phyloP scores from a whole-genome alignment of 2,329 filamentous ascomycete species.

The Trichophyton schoenleinii region DNA sequence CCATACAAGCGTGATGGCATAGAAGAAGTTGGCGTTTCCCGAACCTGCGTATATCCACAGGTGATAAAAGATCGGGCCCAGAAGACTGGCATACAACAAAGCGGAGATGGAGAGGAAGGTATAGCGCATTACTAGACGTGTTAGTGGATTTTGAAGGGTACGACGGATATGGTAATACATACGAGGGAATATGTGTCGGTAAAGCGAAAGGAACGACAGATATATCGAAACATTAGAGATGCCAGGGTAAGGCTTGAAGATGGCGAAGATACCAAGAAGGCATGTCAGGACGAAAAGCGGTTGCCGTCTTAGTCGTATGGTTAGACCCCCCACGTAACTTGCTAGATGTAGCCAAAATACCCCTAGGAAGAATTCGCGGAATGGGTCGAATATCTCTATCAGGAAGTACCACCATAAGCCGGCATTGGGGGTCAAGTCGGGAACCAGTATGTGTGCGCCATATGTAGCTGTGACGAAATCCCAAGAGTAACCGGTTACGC shows the following conservation, averaged over 20 bases:
- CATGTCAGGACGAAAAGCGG: slow-evolving; percentile 74
- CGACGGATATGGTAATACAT: slow-evolving; percentile 24
- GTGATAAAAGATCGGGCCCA: slow-evolving; percentile 92
- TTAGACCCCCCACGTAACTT: slow-evolving; percentile 77
- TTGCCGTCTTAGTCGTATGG: slow-evolving; percentile 68
- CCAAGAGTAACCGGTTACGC: slow-evolving; percentile 67
- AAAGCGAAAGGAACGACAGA: slow-evolving; percentile 68
- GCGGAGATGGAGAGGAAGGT: slow-evolving; percentile 74
- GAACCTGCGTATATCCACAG: slow-evolving; percentile 97
- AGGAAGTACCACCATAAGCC: slow-evolving; percentile 99
- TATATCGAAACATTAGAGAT: slow-evolving; percentile 83
- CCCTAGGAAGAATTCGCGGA: slow-evolving; percentile 89
- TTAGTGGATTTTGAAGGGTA: slow-evolving; percentile 18
- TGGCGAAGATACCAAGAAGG: slow-evolving; percentile 77
- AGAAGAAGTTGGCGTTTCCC: slow-evolving; percentile 98
- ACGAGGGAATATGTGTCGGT: slow-evolving; percentile 80
- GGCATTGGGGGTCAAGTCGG: slow-evolving; percentile 87
- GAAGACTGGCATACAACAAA: slow-evolving; percentile 72
- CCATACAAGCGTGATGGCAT: slow-evolving; percentile 98
- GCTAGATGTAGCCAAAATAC: slow-evolving; percentile 96
- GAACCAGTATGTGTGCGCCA: slow-evolving; percentile 78
- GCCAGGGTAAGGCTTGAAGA: slow-evolving; percentile 95
- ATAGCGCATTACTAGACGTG: slow-evolving; percentile 65
- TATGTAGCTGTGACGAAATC: slow-evolving; percentile 83
- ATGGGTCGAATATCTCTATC: slow-evolving; percentile 98